Evolutionary conservation across 768 basidiomycete species (phyloP), one percentile per base, ranked within the genome.

Genomic region (Ramaria sp.): DNA sequence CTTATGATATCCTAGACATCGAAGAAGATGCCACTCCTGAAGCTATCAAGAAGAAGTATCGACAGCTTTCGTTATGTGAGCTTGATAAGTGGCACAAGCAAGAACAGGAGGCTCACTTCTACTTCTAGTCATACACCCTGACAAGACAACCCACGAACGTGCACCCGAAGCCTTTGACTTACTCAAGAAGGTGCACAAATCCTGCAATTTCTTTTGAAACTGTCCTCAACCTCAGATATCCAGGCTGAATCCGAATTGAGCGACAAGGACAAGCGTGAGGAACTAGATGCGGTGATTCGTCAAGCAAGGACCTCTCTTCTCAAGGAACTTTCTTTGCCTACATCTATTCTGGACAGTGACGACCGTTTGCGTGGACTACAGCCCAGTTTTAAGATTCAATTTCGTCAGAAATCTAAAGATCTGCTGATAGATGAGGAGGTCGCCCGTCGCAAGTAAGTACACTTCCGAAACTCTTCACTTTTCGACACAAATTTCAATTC

Each of bases 151-250:
- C 65, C 90, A 96, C 70, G 74, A 79, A 27, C 80, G 82, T 62
- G 88, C 90, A 49, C 85, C 90, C 62, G 90, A 96, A 69, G 93
- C 93, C 1, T 96, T 96, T 65, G 92, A 95, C 67, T 64, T 91
- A 32, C 75, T 96, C 45, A 96, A 96, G 74, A 95, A 96, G 81
- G 90, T 87, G n/a, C n/a, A 49, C 10, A 69, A 59, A 10, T 39
- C 45, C 10, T 30, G n/a, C 39, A 18, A 30, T 13, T 3, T 38
- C 32, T 9, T 13, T 13, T 34, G 2, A 34, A 8, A 2, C 2
- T 9, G 8, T 48, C 38, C 48, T 25, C 28, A n/a, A 50, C n/a
- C 30, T 50, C 34, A 37, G 30, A 4, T 43, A n/a, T 41, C 6
- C 61, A 93, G 89, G 91, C 92, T 5, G 88, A 91, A 67, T 79